These are phyloP conservation scores for Hypholoma fasciculare DNA, from an alignment of 768 basidiomycete genomes.

Conservation along the genomic window DNA sequence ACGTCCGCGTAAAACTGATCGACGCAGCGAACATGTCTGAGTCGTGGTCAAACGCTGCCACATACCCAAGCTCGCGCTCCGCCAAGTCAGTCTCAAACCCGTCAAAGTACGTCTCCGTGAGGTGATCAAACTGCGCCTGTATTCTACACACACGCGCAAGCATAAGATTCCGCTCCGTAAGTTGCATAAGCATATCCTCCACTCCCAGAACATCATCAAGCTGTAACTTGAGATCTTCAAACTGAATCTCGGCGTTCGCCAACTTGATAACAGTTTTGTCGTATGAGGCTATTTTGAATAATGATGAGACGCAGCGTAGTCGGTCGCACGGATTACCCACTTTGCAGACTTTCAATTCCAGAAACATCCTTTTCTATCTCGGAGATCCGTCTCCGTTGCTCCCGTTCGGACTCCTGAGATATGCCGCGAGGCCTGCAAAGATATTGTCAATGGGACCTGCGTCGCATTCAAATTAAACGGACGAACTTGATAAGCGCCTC, in stretches of 20 bases:
- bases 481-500: conserved; percentile 85
- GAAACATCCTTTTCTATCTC: conserved; percentile 92
- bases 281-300: conserved; percentile 58
- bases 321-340: conserved; percentile 36
- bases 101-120: conserved; percentile 84
- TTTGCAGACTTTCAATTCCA: conserved; percentile 76
- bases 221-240: conserved; percentile 92
- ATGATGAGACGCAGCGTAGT: neutral
- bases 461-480: neutral
- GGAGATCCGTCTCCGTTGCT: conserved; percentile 73
- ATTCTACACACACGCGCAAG: conserved; percentile 61
- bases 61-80: conserved; percentile 86
- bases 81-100: conserved; percentile 85
- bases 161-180: conserved; percentile 94
- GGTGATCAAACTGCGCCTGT: conserved; percentile 90
- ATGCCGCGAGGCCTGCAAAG: conserved; percentile 76
- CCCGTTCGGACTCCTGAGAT: conserved; percentile 83
- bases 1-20: conserved; percentile 87
- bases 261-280: conserved; percentile 80
- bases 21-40: conserved; percentile 93
- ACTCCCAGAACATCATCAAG: conserved; percentile 94
- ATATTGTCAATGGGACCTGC: neutral
- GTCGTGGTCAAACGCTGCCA: conserved; percentile 83
- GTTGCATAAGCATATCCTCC: conserved; percentile 93
- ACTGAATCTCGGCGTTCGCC: conserved; percentile 85